Percentiles rank a stretch among this genome's conserved stretches.
phyloP scores from a whole-genome alignment of 2,329 filamentous ascomycete genomes.

The Epichloe gansuensis region DNA sequence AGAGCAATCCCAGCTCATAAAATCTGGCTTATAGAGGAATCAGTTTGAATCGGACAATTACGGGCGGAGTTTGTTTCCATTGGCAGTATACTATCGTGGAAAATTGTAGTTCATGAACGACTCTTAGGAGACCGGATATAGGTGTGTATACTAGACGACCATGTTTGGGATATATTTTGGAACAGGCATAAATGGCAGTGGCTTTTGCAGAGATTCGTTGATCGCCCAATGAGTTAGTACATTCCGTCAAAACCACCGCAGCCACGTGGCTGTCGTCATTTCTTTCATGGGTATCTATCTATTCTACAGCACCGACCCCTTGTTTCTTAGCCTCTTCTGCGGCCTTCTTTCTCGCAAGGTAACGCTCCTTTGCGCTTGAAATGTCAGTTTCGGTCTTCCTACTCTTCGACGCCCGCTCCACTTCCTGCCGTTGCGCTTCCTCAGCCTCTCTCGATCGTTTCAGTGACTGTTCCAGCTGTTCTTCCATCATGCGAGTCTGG shows the following conservation, averaged over 20 bases:
- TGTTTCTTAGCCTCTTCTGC: conserved; percentile 56
- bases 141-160: background rate
- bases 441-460: conserved; percentile 60
- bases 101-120: background rate
- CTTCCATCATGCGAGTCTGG: conserved; percentile 67
- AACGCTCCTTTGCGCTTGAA: conserved; percentile 66
- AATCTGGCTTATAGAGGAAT: background rate
- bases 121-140: too few relatives aligned
- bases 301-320: conserved; percentile 20
- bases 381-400: conserved; percentile 68
- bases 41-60: background rate
- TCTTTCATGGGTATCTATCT: conserved; percentile 1
- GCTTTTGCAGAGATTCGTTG: background rate
- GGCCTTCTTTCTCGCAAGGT: conserved; percentile 64
- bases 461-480: conserved; percentile 60
- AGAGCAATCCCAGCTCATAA: conserved; percentile 15
- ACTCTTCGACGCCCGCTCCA: conserved; percentile 59
- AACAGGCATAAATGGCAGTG: background rate
- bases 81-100: background rate
- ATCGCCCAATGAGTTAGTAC: background rate
- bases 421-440: conserved; percentile 49
- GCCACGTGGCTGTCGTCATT: background rate
- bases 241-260: background rate
- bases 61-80: background rate
- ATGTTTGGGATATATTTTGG: background rate